Evolutionary conservation across 306 rosid species (phyloP).

Genomic region (Citrullus colocynthis): DNA sequence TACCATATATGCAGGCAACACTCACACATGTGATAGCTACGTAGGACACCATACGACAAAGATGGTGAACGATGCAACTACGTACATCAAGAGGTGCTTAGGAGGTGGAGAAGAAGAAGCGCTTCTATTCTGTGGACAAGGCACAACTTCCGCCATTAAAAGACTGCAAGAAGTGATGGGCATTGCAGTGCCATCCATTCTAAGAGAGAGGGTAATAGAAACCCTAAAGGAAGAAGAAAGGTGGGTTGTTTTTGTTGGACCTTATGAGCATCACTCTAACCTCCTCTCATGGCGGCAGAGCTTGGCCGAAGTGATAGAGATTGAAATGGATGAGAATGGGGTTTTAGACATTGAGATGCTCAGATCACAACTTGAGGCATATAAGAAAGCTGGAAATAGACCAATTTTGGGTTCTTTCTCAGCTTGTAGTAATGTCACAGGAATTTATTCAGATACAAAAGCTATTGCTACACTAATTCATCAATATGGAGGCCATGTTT

Average conservation of each 20-base stretch:
- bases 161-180: constrained; percentile 86
- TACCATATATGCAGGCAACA: constrained; percentile 34
- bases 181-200: constrained; percentile 39
- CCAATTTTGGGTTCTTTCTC: constrained; percentile 83
- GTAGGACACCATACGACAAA: constrained; percentile 70
- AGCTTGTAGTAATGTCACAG: constrained; percentile 83
- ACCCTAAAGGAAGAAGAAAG: constrained; percentile 30
- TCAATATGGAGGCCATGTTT: constrained; percentile 43
- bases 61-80: constrained; percentile 35
- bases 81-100: constrained; percentile 54
- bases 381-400: constrained; percentile 22
- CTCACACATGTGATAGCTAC: constrained; percentile 63
- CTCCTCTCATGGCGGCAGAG: constrained; percentile 81
- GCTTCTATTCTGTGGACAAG: constrained; percentile 63
- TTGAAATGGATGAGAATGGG: constrained; percentile 50
- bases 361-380: constrained; percentile 28
- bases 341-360: constrained; percentile 43
- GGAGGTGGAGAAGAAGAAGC: constrained; percentile 53
- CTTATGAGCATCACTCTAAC: constrained; percentile 78
- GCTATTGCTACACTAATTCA: constrained; percentile 65
- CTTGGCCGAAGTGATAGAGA: constrained; percentile 64
- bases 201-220: constrained; percentile 34
- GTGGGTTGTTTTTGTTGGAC: constrained; percentile 86
- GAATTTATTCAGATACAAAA: constrained; percentile 49
- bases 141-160: constrained; percentile 69